Evolutionary conservation across 2,329 filamentous ascomycete genomes (phyloP).

Genomic region (Ustulina deusta): DNA sequence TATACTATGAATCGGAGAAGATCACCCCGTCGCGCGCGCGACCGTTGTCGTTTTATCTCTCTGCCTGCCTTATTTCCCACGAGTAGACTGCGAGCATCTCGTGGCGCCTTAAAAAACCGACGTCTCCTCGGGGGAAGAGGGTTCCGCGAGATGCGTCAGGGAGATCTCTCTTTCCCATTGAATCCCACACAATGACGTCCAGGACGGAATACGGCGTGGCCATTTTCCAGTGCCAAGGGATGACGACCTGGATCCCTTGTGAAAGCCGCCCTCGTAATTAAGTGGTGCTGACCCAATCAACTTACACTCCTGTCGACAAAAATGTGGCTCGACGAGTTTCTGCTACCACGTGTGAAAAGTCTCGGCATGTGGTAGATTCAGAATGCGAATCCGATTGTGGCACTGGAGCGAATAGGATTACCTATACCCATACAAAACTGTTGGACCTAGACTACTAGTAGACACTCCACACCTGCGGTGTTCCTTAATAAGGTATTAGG

Average conservation of each 20-base stretch:
- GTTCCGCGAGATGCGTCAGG: neutral
- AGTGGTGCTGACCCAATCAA: constrained; percentile 29
- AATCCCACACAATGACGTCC: constrained; percentile 22
- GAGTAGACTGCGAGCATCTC: constrained; percentile 2
- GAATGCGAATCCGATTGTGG: constrained; percentile 6
- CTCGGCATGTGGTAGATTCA: constrained; percentile 28
- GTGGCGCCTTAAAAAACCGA: neutral
- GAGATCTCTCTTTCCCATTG: constrained; percentile 2
- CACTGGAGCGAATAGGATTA: constrained; percentile 1
- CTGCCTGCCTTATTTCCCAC: neutral
- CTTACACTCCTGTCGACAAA: constrained; percentile 4
- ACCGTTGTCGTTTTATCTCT: constrained; percentile 16
- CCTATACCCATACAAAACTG: neutral
- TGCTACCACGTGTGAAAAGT: constrained; percentile 35
- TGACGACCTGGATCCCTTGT: constrained; percentile 21
- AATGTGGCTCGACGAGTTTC: constrained; percentile 31
- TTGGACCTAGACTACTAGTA: neutral
- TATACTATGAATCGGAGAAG: neutral
- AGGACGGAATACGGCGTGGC: constrained; percentile 25
- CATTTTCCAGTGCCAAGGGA: constrained; percentile 23
- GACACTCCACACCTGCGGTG: constrained; percentile 6
- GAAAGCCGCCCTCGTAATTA: constrained; percentile 14
- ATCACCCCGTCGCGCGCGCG: neutral
- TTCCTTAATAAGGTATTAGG: constrained; percentile 17
- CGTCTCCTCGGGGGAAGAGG: neutral